Evolutionary conservation across 352 stramenopile genomes (phyloP).

Genomic region (Halophytophthora batemanensis): DNA sequence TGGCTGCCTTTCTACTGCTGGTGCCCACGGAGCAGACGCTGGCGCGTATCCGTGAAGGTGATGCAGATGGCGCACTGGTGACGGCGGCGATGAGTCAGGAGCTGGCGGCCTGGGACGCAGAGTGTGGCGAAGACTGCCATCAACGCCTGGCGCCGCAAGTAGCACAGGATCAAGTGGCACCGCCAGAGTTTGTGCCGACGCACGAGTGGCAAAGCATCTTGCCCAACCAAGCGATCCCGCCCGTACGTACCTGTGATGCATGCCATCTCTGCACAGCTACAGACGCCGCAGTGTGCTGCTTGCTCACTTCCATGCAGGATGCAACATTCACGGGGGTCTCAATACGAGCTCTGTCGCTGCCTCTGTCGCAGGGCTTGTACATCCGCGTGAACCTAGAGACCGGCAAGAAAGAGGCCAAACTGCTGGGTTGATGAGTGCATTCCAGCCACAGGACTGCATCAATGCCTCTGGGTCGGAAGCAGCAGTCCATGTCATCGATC

Average conservation of each 20-base stretch:
- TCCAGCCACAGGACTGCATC: no score
- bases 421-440: slow-evolving; percentile 25
- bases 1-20: no score
- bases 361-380: slow-evolving; percentile 37
- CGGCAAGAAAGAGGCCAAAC: slow-evolving; percentile 60
- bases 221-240: slow-evolving; percentile 45
- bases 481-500: background rate
- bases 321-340: no score
- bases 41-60: no score
- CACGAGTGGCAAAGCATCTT: slow-evolving; percentile 58
- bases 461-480: no score
- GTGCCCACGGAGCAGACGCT: no score
- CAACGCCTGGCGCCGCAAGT: slow-evolving; percentile 7
- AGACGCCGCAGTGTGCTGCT: no score
- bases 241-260: slow-evolving; percentile 24
- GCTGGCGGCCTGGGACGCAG: slow-evolving; percentile 5
- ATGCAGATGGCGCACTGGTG: no score
- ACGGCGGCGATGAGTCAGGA: background rate
- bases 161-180: background rate
- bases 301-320: no score
- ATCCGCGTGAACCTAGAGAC: slow-evolving; percentile 58
- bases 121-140: slow-evolving; percentile 16
- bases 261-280: background rate
- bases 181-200: slow-evolving; percentile 63
- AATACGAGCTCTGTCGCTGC: background rate